Percentiles rank a stretch among this genome's conserved stretches.
Conservation (phyloP, 73 alveolate species). For the Tetrahymena borealis region DNA sequence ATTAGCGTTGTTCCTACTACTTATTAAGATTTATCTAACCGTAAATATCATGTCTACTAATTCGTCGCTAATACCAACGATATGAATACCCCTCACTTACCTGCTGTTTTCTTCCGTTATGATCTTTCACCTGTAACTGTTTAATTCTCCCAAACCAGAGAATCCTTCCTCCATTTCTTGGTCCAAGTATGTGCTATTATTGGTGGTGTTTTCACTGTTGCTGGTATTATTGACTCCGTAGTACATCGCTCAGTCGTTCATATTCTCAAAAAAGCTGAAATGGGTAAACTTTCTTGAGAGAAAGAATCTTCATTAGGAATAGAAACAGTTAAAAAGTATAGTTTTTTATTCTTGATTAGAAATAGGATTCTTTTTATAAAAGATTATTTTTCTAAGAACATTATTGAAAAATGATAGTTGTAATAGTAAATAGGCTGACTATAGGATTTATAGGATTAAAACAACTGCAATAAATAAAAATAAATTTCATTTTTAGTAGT, state of each 20-base stretch:
- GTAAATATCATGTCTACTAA: conserved; percentile 63
- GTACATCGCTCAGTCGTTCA: conserved; percentile 52
- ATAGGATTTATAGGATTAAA: too few relatives aligned
- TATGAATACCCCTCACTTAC: conserved; percentile 47
- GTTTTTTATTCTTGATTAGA: too few relatives aligned
- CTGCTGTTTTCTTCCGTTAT: conserved; percentile 77
- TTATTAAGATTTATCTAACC: conserved; percentile 58
- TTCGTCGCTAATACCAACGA: conserved; percentile 74
- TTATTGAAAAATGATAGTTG: too few relatives aligned
- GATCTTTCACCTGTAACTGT: conserved; percentile 97
- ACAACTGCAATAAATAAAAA: too few relatives aligned
- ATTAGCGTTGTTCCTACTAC: conserved; percentile 89
- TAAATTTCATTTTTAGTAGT: too few relatives aligned
- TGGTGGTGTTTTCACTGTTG: conserved; percentile 98
- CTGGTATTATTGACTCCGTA: conserved; percentile 84
- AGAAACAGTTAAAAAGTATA: not conserved
- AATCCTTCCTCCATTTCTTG: conserved; percentile 65
- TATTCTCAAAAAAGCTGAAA: conserved; percentile 52
- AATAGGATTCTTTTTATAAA: too few relatives aligned
- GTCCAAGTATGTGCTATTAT: conserved; percentile 93
- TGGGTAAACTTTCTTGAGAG: conserved; percentile 61
- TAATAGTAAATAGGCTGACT: too few relatives aligned
- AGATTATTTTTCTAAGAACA: too few relatives aligned
- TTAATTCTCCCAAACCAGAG: conserved; percentile 72
- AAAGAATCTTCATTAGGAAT: not conserved